Evolutionary conservation across 257 asterid genomes (phyloP).

Genomic region (Paraleonurus japonicus): DNA sequence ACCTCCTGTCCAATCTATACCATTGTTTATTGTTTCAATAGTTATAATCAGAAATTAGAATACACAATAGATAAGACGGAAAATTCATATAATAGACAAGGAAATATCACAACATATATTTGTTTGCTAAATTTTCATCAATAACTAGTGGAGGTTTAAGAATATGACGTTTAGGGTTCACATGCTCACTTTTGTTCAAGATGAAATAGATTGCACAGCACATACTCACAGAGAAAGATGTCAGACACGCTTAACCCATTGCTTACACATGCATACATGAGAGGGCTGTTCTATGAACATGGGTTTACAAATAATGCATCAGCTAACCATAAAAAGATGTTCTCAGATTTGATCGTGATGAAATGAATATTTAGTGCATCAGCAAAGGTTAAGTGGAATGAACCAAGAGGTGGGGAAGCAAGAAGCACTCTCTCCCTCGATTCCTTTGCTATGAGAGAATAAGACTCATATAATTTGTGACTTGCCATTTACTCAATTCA

Average conservation of each 20-base stretch:
- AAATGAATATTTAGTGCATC: neutral
- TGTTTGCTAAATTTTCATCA: neutral
- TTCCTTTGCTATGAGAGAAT: neutral
- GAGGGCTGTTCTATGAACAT: neutral
- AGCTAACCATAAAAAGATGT: neutral
- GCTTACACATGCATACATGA: neutral
- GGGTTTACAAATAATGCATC: neutral
- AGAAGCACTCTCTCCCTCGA: neutral
- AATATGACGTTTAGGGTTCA: neutral
- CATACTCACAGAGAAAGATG: neutral
- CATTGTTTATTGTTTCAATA: neutral
- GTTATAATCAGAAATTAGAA: neutral
- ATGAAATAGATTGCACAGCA: neutral
- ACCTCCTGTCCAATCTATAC: neutral
- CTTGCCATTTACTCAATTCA: neutral
- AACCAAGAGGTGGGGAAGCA: neutral
- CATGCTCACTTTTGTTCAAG: neutral
- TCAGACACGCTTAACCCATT: neutral
- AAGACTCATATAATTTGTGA: neutral
- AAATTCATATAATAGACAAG: neutral
- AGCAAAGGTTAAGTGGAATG: neutral
- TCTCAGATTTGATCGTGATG: constrained; percentile 3
- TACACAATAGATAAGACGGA: neutral
- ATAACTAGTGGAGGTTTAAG: neutral
- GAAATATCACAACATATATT: neutral